Percentiles rank a stretch among this genome's conserved stretches.
Evolutionary conservation across 2,329 filamentous ascomycete genomes (phyloP).

Genomic region (Colletotrichum costaricense): DNA sequence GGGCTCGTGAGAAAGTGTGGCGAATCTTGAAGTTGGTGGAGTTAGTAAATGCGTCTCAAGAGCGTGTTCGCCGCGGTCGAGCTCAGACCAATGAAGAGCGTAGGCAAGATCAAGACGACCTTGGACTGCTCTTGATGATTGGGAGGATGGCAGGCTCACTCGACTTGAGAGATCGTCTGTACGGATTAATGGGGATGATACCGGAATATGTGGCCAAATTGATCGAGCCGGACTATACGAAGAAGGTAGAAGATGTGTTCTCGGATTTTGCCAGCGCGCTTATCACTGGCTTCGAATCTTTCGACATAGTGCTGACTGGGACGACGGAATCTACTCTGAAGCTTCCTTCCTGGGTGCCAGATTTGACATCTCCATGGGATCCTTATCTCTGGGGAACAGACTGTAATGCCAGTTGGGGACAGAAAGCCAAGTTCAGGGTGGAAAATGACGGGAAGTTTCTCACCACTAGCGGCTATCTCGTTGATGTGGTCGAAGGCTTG

Average conservation of each 20-base stretch:
- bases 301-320: constrained; percentile 20
- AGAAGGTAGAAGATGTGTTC: constrained; percentile 13
- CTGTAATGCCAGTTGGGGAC: constrained; percentile 25
- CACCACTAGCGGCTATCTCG: constrained; percentile 1
- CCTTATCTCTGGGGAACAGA: constrained; percentile 25
- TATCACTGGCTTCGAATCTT: constrained; percentile 11
- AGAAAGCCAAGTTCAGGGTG: constrained; percentile 3
- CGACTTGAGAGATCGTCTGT: constrained; percentile 19
- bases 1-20: constrained; percentile 25
- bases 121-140: constrained; percentile 17
- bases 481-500: constrained; percentile 13
- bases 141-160: constrained; percentile 22
- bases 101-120: constrained; percentile 20
- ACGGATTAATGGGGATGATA: constrained; percentile 24
- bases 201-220: constrained; percentile 21
- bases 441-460: background rate
- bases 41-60: constrained; percentile 9
- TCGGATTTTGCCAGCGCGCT: constrained; percentile 22
- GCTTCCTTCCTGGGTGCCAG: constrained; percentile 22
- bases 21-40: constrained; percentile 21
- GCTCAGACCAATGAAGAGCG: background rate
- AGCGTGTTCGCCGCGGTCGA: constrained; percentile 12
- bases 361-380: constrained; percentile 23
- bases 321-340: constrained; percentile 11
- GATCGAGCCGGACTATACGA: constrained; percentile 18